Evolutionary conservation across 768 basidiomycete genomes (phyloP).

Genomic region (Thelephora aurantiotincta): DNA sequence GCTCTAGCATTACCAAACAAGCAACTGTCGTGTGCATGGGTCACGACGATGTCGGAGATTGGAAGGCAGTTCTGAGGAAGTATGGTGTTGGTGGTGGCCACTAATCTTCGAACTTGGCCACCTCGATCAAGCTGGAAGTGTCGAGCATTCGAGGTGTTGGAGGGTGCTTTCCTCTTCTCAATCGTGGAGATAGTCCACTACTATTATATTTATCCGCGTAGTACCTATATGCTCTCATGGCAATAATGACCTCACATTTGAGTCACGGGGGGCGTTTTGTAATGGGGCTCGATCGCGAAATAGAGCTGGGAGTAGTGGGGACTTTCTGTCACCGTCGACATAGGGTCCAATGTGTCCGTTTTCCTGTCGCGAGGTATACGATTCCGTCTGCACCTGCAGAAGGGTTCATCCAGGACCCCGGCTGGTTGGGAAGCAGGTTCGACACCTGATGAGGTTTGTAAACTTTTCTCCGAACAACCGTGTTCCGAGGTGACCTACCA

Average conservation of each 20-base stretch:
- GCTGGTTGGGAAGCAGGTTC: constrained; percentile 57
- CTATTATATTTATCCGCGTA: not conserved
- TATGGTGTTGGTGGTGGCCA: constrained; percentile 40
- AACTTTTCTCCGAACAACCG: not conserved
- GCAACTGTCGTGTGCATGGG: constrained; percentile 82
- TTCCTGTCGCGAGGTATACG: constrained; percentile 54
- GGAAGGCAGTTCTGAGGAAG: constrained; percentile 44
- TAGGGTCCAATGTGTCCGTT: constrained; percentile 27
- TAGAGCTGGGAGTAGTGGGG: not conserved
- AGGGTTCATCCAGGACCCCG: constrained; percentile 54
- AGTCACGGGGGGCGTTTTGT: not conserved
- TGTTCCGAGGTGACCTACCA: constrained; percentile 28
- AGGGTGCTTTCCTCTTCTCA: not conserved
- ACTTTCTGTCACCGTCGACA: constrained; percentile 32
- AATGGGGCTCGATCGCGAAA: too few relatives aligned
- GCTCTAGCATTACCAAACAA: constrained; percentile 42
- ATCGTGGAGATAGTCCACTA: not conserved
- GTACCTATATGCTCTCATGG: not conserved
- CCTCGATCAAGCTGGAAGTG: not conserved
- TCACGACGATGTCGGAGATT: constrained; percentile 60
- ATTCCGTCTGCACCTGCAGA: constrained; percentile 38
- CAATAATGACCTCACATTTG: not conserved
- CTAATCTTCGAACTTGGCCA: not conserved
- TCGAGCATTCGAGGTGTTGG: not conserved
- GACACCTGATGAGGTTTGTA: constrained; percentile 28